Conservation (phyloP, 176 grass and related monocot species). For the Panicum miliaceum region DNA sequence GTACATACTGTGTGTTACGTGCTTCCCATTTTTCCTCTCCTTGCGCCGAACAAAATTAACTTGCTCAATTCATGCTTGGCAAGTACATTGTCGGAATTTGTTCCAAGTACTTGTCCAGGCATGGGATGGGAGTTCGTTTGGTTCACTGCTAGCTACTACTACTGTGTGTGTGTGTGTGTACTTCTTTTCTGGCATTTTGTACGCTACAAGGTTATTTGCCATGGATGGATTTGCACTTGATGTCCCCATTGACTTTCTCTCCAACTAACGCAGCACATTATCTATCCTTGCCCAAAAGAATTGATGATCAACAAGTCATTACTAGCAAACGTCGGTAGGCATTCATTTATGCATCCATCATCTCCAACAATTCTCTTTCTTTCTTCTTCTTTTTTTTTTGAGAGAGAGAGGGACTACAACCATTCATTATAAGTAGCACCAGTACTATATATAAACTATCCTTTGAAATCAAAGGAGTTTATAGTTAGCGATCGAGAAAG, state of each 20-base stretch:
- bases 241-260: conserved; percentile 34
- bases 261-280: not conserved
- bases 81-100: conserved; percentile 44
- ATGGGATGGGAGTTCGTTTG: not conserved
- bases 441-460: not conserved
- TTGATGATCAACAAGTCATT: not conserved
- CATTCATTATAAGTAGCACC: not conserved
- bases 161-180: not conserved
- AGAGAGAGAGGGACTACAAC: not conserved
- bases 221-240: conserved; percentile 35
- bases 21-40: conserved; percentile 14
- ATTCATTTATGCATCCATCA: conserved; percentile 6
- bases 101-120: conserved; percentile 7
- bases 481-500: not conserved
- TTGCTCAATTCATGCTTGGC: conserved; percentile 1
- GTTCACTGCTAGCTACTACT: not conserved
- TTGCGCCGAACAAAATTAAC: conserved; percentile 3
- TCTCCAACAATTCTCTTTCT: not conserved
- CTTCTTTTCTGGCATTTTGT: conserved; percentile 8
- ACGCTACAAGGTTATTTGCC: conserved; percentile 16
- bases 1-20: conserved; percentile 16
- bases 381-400: not conserved
- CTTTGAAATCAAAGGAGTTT: not conserved
- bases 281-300: not conserved
- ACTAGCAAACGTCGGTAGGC: not conserved